These are phyloP conservation scores for Postia placenta DNA, from an alignment of 768 basidiomycete species.

Conservation along the genomic window DNA sequence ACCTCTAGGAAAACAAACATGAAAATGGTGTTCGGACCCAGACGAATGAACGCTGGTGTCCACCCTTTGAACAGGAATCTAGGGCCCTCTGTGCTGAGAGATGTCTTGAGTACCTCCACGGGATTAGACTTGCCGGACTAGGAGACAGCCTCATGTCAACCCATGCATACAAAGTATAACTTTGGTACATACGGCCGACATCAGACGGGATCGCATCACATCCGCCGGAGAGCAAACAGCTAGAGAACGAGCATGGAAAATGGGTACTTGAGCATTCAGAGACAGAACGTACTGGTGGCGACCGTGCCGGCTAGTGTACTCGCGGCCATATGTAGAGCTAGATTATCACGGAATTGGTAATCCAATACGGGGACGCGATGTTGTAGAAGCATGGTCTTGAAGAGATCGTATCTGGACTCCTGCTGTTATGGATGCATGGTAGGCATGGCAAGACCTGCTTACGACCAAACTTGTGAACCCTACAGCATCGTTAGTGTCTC, in stretches of 20 bases:
- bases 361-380: slow-evolving; percentile 48
- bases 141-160: slow-evolving; percentile 3
- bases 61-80: slow-evolving; percentile 83
- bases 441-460: slow-evolving; percentile 27
- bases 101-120: slow-evolving; percentile 46
- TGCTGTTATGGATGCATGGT: background rate
- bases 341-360: slow-evolving; percentile 58
- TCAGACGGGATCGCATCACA: slow-evolving; percentile 69
- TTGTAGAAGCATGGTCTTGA: slow-evolving; percentile 55
- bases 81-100: slow-evolving; percentile 68
- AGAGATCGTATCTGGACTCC: slow-evolving; percentile 61
- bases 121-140: slow-evolving; percentile 48
- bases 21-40: slow-evolving; percentile 79
- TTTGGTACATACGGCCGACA: slow-evolving; percentile 55
- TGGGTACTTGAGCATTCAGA: background rate
- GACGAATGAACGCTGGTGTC: slow-evolving; percentile 81
- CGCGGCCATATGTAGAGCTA: slow-evolving; percentile 60
- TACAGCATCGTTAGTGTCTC: no score
- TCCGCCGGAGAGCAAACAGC: slow-evolving; percentile 78
- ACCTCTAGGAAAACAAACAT: slow-evolving; percentile 87
- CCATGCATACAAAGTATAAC: background rate
- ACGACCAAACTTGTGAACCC: slow-evolving; percentile 84
- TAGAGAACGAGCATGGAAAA: slow-evolving; percentile 19
- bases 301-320: slow-evolving; percentile 69
- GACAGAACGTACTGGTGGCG: slow-evolving; percentile 57